Conservation (phyloP, 805 yeast genomes). For the Wickerhamiella galacta region DNA sequence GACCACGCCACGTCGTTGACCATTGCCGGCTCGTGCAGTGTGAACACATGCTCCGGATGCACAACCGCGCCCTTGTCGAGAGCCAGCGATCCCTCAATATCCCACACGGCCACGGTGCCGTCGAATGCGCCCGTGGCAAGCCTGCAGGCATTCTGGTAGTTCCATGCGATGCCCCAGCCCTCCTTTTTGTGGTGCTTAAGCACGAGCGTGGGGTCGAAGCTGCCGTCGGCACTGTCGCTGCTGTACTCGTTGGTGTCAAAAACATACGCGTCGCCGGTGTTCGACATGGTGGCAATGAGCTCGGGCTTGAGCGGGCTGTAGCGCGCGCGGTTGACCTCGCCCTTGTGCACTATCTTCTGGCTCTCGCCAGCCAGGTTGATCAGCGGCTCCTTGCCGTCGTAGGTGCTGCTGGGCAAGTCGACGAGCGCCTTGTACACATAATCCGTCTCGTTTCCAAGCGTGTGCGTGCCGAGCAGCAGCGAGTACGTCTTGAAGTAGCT, state of each 20-base stretch:
- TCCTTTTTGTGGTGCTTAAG: constrained; percentile 43
- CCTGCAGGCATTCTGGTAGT: constrained; percentile 24
- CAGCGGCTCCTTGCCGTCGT: constrained; percentile 4
- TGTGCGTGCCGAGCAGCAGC: constrained; percentile 47
- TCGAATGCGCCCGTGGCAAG: constrained; percentile 56
- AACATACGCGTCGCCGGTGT: constrained; percentile 21
- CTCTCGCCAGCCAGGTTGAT: constrained; percentile 3
- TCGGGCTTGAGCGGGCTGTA: constrained; percentile 32
- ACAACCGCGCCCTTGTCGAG: background rate
- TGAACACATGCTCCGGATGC: constrained; percentile 33
- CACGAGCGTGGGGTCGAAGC: constrained; percentile 13
- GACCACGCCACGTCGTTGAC: constrained; percentile 56
- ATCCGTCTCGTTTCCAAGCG: constrained; percentile 32
- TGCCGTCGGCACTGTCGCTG: constrained; percentile 4
- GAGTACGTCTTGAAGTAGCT: constrained; percentile 25
- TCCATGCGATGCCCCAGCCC: constrained; percentile 64
- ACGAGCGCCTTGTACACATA: constrained; percentile 26
- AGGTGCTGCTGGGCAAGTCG: constrained; percentile 20
- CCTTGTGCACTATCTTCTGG: constrained; percentile 41
- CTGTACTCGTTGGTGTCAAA: constrained; percentile 13
- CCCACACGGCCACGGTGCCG: constrained; percentile 56
- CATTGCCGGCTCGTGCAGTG: constrained; percentile 32
- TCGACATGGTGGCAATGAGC: constrained; percentile 39
- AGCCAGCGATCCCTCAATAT: constrained; percentile 14
- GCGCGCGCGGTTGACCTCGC: constrained; percentile 49